Conservation (phyloP, 495 filamentous ascomycete species). For the Copromyces sp. region DNA sequence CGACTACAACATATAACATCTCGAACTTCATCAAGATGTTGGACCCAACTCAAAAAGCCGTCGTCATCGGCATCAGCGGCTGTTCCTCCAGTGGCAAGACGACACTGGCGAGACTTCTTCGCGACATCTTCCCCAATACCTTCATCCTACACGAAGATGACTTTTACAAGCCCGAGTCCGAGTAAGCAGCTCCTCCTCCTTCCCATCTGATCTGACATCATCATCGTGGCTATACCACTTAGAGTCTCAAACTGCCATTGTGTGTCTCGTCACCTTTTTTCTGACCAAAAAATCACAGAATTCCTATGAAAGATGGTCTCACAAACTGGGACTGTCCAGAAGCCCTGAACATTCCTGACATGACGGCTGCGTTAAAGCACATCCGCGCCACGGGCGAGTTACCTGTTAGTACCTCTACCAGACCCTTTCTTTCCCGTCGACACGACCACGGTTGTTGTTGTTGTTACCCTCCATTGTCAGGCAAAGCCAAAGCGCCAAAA, state of each 20-base stretch:
- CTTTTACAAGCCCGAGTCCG: constrained; percentile 72
- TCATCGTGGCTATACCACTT: neutral
- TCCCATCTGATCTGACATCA: neutral
- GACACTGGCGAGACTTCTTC: constrained; percentile 63
- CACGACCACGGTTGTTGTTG: constrained; percentile 10
- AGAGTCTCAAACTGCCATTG: neutral
- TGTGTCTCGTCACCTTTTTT: neutral
- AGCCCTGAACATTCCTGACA: constrained; percentile 55
- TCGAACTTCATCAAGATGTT: neutral
- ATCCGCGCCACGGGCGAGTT: constrained; percentile 55
- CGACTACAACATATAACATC: too few relatives aligned
- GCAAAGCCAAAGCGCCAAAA: neutral
- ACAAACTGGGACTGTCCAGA: constrained; percentile 82
- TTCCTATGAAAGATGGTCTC: constrained; percentile 44
- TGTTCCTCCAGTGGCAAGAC: constrained; percentile 74
- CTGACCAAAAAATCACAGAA: constrained; percentile 15
- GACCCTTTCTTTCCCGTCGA: constrained; percentile 9
- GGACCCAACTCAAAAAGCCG: constrained; percentile 27
- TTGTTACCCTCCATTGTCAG: neutral
- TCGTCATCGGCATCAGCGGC: constrained; percentile 65
- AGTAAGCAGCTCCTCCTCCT: constrained; percentile 31
- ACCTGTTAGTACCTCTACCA: constrained; percentile 34
- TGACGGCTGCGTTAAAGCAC: constrained; percentile 50
- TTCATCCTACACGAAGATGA: constrained; percentile 90
- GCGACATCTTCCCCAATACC: constrained; percentile 56